A percentile compares a stretch with the other conserved stretches of the same genome.
These are phyloP conservation scores for Monotropa hypopitys DNA, from an alignment of 179 eudicot genomes.

Conservation along the genomic window DNA sequence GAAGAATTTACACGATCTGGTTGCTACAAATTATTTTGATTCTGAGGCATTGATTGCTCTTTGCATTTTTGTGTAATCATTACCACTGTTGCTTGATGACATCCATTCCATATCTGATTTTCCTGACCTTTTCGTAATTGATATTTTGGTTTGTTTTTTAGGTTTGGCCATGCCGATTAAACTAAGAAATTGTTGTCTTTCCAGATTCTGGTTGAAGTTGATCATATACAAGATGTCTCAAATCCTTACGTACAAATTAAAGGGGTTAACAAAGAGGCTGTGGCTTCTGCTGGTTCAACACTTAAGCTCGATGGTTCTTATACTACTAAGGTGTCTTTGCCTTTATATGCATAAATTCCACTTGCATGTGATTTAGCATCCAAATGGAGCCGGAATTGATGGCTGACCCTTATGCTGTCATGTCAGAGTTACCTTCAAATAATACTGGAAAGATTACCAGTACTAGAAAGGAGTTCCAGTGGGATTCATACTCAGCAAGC, in stretches of 20 bases:
- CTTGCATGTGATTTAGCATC: not conserved
- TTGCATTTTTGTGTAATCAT: not conserved
- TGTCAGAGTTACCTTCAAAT: constrained; percentile 77
- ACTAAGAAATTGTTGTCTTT: not conserved
- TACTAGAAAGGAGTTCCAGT: constrained; percentile 52
- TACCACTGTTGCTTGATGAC: not conserved
- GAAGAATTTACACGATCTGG: not conserved
- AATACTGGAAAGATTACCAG: constrained; percentile 69
- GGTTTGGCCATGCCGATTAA: not conserved
- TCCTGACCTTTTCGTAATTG: not conserved
- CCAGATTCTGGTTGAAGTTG: constrained; percentile 89
- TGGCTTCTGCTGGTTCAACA: constrained; percentile 69
- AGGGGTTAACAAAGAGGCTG: constrained; percentile 77
- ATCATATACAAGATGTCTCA: constrained; percentile 75
- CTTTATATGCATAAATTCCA: not conserved
- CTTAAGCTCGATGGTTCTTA: constrained; percentile 78
- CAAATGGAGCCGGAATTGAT: not conserved
- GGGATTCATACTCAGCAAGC: constrained; percentile 84
- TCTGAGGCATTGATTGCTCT: not conserved
- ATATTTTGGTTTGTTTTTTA: constrained; percentile 4
- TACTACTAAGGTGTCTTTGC: constrained; percentile 65
- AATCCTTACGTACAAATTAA: constrained; percentile 84
- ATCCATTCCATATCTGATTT: not conserved
- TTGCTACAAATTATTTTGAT: not conserved
- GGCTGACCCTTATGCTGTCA: constrained; percentile 13